Conservation (phyloP, 2,329 filamentous ascomycete species). For the Ceratocystis eucalypticola region DNA sequence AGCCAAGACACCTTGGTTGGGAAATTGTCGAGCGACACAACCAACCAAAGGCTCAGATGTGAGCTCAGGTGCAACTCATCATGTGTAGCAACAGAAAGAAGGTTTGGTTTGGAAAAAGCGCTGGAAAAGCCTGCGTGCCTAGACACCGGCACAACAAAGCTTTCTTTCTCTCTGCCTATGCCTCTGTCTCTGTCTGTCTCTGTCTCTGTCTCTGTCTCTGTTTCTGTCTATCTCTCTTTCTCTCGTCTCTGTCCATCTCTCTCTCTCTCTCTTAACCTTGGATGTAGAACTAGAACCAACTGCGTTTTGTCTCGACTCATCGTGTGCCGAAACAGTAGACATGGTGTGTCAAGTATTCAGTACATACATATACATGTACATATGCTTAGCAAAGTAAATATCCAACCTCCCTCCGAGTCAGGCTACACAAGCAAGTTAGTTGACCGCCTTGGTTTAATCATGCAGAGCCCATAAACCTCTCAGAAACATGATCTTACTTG, state of each 20-base stretch:
- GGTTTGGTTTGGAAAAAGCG: no score
- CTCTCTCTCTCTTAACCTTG: no score
- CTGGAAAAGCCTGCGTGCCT: no score
- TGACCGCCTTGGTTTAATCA: neutral
- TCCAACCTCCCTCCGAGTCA: neutral
- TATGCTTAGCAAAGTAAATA: neutral
- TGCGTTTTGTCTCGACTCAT: neutral
- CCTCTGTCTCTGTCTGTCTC: no score
- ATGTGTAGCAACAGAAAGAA: neutral
- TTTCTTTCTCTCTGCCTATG: no score
- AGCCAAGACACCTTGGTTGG: neutral
- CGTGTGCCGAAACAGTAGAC: neutral
- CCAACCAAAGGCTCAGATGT: neutral
- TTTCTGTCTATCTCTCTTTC: no score
- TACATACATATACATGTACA: neutral
- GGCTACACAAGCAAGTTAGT: neutral
- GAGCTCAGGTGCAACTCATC: neutral
- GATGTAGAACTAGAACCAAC: no score
- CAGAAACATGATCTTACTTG: neutral
- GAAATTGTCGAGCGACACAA: neutral
- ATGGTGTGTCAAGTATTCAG: neutral
- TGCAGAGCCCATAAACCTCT: neutral
- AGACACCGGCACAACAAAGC: no score
- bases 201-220: no score
- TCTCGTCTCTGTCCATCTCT: no score